Percentiles rank a stretch among this genome's conserved stretches.
Conservation (phyloP, 345 rosid genomes). For the Hevea brasiliensis region DNA sequence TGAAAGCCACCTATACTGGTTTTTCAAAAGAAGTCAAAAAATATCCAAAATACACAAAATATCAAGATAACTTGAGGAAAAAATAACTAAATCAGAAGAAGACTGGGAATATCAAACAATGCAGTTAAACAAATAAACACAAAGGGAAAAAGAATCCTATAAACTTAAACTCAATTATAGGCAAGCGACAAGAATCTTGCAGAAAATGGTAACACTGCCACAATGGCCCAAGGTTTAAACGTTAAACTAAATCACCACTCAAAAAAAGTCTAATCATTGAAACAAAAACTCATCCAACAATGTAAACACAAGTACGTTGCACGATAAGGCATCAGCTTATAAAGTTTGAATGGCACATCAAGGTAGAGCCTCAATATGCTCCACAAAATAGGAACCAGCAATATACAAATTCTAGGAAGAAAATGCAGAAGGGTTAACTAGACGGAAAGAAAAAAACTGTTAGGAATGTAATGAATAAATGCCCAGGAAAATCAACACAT, state of each 20-base stretch:
- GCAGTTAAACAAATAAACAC: background rate
- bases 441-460: background rate
- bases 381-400: background rate
- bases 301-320: background rate
- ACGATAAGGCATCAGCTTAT: background rate
- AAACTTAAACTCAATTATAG: background rate
- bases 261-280: background rate
- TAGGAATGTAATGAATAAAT: background rate
- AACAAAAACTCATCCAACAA: background rate
- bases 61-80: constrained; percentile 7
- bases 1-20: constrained; percentile 99
- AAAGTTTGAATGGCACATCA: background rate
- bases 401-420: background rate
- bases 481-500: background rate
- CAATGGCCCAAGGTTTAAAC: background rate
- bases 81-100: background rate
- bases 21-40: constrained; percentile 34
- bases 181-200: background rate
- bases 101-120: background rate
- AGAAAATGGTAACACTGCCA: background rate
- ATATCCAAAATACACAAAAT: constrained; percentile 14
- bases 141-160: background rate
- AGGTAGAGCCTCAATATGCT: background rate
- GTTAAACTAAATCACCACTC: background rate
- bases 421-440: background rate